Evolutionary conservation across 2,329 filamentous ascomycete species (phyloP).

Genomic region (Diaporthe australafricana): DNA sequence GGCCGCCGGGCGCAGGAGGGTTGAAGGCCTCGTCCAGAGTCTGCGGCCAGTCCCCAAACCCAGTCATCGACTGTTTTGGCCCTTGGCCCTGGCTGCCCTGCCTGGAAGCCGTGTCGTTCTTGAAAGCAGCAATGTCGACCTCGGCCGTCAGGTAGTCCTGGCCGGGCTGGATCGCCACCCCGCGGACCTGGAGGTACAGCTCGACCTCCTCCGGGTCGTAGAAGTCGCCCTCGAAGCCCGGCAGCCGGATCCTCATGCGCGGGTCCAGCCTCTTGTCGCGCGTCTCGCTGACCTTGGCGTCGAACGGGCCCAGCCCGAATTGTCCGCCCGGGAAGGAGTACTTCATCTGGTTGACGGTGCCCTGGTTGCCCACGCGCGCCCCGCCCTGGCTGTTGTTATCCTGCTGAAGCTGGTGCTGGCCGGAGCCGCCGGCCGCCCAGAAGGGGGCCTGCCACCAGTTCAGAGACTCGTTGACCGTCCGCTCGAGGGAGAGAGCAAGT

Average conservation of each 20-base stretch:
- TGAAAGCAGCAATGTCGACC: slow-evolving; percentile 59
- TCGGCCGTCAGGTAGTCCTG: slow-evolving; percentile 72
- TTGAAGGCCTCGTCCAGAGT: slow-evolving; percentile 12
- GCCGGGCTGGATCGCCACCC: slow-evolving; percentile 70
- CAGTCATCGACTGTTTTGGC: background rate
- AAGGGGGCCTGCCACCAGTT: slow-evolving; percentile 36
- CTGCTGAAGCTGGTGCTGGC: slow-evolving; percentile 29
- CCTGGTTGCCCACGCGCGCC: slow-evolving; percentile 52
- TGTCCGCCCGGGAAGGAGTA: slow-evolving; percentile 45
- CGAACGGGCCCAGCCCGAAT: slow-evolving; percentile 63
- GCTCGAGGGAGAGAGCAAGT: slow-evolving; percentile 4
- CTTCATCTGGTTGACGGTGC: slow-evolving; percentile 44
- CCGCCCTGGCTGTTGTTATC: background rate
- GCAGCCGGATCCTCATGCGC: slow-evolving; percentile 64
- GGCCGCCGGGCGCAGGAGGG: background rate
- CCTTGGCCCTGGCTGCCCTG: background rate
- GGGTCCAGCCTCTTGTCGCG: slow-evolving; percentile 57
- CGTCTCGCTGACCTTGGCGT: slow-evolving; percentile 50
- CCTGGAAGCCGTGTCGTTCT: slow-evolving; percentile 34
- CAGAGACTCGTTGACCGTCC: slow-evolving; percentile 24
- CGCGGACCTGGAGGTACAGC: slow-evolving; percentile 73
- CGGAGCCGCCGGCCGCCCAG: slow-evolving; percentile 35
- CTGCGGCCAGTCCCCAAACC: slow-evolving; percentile 17
- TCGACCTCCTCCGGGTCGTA: slow-evolving; percentile 84
- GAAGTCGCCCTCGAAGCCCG: slow-evolving; percentile 79